phyloP scores from a whole-genome alignment of 2,329 filamentous ascomycete species.

The Hirsutella thompsonii region DNA sequence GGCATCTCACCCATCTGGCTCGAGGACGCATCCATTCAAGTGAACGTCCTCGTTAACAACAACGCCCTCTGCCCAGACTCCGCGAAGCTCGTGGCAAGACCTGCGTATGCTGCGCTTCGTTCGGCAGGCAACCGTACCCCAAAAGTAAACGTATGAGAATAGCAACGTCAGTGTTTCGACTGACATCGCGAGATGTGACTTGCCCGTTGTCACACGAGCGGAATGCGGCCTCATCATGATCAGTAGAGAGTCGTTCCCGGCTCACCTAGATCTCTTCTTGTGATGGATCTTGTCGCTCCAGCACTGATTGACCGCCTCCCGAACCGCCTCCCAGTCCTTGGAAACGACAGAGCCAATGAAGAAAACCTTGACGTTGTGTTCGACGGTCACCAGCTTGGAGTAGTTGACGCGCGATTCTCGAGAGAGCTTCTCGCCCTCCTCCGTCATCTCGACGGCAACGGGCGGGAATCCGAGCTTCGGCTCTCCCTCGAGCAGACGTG shows the following conservation, averaged over 20 bases:
- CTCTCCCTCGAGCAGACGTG: constrained; percentile 25
- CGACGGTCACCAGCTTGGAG: constrained; percentile 40
- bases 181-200: neutral
- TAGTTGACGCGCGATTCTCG: constrained; percentile 44
- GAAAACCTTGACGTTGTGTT: constrained; percentile 44
- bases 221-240: neutral
- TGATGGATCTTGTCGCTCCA: constrained; percentile 32
- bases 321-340: constrained; percentile 27
- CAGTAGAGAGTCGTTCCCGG: constrained; percentile 2
- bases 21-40: too few relatives aligned
- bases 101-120: too few relatives aligned
- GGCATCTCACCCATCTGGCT: too few relatives aligned
- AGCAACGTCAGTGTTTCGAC: constrained; percentile 8
- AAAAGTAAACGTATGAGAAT: constrained; percentile 16
- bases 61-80: too few relatives aligned
- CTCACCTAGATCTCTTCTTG: constrained; percentile 13
- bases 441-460: constrained; percentile 28
- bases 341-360: constrained; percentile 37
- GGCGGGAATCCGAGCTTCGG: constrained; percentile 33
- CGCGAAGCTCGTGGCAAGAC: too few relatives aligned
- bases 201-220: neutral
- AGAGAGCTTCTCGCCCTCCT: constrained; percentile 30
- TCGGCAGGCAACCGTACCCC: too few relatives aligned
- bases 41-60: too few relatives aligned
- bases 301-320: constrained; percentile 32